These are phyloP conservation scores for Xylaria flabelliformis DNA, from an alignment of 495 filamentous ascomycete species.

Conservation along the genomic window DNA sequence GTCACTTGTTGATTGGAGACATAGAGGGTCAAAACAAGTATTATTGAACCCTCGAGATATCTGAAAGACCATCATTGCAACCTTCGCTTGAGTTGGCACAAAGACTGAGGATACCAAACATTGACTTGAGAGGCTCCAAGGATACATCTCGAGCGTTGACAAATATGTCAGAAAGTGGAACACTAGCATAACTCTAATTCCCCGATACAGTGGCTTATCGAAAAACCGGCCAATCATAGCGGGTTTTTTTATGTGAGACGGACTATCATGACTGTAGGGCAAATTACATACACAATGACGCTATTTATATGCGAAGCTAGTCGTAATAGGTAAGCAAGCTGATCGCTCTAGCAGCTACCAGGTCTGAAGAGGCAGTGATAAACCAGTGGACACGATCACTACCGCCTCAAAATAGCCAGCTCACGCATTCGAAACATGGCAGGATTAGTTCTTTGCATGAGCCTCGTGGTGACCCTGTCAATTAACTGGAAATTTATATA, in stretches of 20 bases:
- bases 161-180: slow-evolving; percentile 24
- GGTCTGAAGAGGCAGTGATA: slow-evolving; percentile 16
- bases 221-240: background rate
- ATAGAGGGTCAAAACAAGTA: background rate
- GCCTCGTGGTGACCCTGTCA: slow-evolving; percentile 23
- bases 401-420: slow-evolving; percentile 18
- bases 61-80: background rate
- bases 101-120: background rate
- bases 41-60: background rate
- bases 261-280: background rate
- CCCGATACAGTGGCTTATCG: slow-evolving; percentile 13
- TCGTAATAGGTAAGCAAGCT: background rate
- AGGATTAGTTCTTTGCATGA: slow-evolving; percentile 18
- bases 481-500: background rate
- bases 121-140: slow-evolving; percentile 3
- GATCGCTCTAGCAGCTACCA: slow-evolving; percentile 9
- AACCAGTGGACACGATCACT: slow-evolving; percentile 3
- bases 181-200: slow-evolving; percentile 13
- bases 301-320: slow-evolving; percentile 22
- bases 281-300: slow-evolving; percentile 7
- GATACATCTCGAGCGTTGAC: slow-evolving; percentile 12
- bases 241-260: background rate
- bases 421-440: slow-evolving; percentile 2
- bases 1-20: background rate
- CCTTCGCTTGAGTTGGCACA: background rate